Base-by-base conservation (phyloP, 352 stramenopile species). In the Globisporangium mamillatum region DNA sequence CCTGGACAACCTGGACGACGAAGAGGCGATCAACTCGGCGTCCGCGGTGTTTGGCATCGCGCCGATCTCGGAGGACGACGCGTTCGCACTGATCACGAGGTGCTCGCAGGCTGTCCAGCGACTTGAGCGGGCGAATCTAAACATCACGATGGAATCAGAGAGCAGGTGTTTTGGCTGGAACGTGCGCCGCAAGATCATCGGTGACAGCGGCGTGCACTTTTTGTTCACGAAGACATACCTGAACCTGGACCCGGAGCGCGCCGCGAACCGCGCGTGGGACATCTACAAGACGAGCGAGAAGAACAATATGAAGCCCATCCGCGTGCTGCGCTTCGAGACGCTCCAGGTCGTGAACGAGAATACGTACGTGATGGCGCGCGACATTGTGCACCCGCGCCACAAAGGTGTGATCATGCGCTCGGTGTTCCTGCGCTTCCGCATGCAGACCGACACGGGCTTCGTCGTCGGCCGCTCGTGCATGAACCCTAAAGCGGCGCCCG, bases 321-420 rank as follows among this genome's bases (percentile, higher is more conserved):
- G 74, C 34, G 70, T 82, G 53, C 62, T 82, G 63, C 75, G 73
- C 25, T 76, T 78, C 57, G 71, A 85, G 61, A 75, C 72, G 57
- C 68, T 85, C 6, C 78, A 85, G 68, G 56, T 73, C 27, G 71
- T 82, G 56, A 82, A 82, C 61, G 67, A 70, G 14, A 74, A 81
- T 57, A 76, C 74, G 29, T 69, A 76, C 41, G 73, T 85, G 29
- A 60, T 81, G 6, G 66, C 75, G 16, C 66, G 73, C 9, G 78
- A 85, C 65, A 77, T 85, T 29, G 68, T 75, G 46, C 75, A 82
- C 18, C 78, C 78, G 14, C 48, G 80, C 20, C 67, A 81, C 66
- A 71, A 74, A 24, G 69, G 74, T 36, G 68, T 77, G 36, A 59
- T 81, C n/a, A 56, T 81, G 60, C 75, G 77, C n/a, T 77, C 71